Base-by-base conservation (phyloP, 1,284 basidiomycete genomes). In the Lignosus rhinocerotis region DNA sequence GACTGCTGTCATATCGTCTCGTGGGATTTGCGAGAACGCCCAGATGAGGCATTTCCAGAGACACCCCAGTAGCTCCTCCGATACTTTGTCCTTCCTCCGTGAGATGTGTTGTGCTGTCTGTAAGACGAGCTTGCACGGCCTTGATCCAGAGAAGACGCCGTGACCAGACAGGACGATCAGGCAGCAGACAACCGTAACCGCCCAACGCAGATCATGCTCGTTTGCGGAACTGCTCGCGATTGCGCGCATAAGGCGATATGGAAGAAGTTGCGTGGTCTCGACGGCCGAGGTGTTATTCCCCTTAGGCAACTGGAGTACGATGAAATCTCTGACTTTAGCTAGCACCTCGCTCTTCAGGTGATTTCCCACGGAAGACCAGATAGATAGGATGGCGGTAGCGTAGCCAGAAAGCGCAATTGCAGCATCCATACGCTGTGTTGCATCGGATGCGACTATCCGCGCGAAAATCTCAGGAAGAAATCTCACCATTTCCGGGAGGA, bases 21-120 rank as follows among this genome's bases (percentile, higher is more conserved):
- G 49, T 45, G 53, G 58, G 3, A 58, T 17, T 8, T 75, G 71
- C 14, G 75, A 70, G 59, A 80, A 85, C 0, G 79, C 76, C 84
- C 85, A 87, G 30, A 86, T 69, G 16, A 86, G 70, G 51, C 80
- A 77, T 53, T 73, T 75, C 84, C 84, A 87, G 21, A 81, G 68
- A 41, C 78, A 76, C 0, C 77, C 66, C 51, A 80, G 78, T 9
- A 82, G 67, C 9, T 70, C 67, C 10, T 72, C 72, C 9, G 78
- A 68, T 12, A 67, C 55, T 31, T 11, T 66, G 19, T 69, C 68
- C 48, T 74, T 72, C 59, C 77, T 74, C 1, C 52, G 65, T 9
- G 71, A 67, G 2, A 75, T 63, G 45, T 66, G 60, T 6, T 66
- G 69, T 14, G 83, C 69, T 1, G 72, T 67, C 7, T 69, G 66